Evolutionary conservation across 257 asterid species (phyloP).

Genomic region (Nicotiana obtusifolia): DNA sequence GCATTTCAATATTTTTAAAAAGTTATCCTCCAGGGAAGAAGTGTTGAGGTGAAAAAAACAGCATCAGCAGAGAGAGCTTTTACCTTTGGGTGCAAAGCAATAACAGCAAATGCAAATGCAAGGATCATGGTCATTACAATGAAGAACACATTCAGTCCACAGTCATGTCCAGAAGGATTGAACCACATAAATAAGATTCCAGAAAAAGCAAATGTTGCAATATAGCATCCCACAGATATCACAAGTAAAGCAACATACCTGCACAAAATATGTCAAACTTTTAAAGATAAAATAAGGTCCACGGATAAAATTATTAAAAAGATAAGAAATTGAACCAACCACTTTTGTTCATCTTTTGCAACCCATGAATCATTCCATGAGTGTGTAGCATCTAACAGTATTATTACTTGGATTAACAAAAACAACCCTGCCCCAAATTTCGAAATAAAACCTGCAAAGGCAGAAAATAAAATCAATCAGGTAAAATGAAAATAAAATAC

Average conservation of each 20-base stretch:
- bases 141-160: constrained; percentile 92
- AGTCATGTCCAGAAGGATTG: constrained; percentile 91
- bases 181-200: constrained; percentile 95
- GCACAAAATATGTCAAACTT: constrained; percentile 21
- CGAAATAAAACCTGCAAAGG: constrained; percentile 64
- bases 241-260: constrained; percentile 85
- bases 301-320: not conserved
- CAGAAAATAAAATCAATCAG: constrained; percentile 10
- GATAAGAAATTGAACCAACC: constrained; percentile 41
- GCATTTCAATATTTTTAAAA: not conserved
- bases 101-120: constrained; percentile 61
- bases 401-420: constrained; percentile 78
- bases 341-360: constrained; percentile 88
- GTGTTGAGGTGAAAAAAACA: not conserved
- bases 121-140: constrained; percentile 84
- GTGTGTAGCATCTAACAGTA: constrained; percentile 83
- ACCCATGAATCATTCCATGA: constrained; percentile 99
- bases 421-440: constrained; percentile 95
- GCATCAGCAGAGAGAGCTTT: constrained; percentile 2
- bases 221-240: constrained; percentile 70
- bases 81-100: constrained; percentile 88
- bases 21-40: not conserved
- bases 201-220: constrained; percentile 56
- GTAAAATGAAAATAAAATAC: not conserved
- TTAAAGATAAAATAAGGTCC: not conserved